A percentile compares a stretch with the other conserved stretches of the same genome.
These are phyloP conservation scores for Phytopythium chamaehyphon DNA, from an alignment of 352 stramenopile species.

Conservation along the genomic window DNA sequence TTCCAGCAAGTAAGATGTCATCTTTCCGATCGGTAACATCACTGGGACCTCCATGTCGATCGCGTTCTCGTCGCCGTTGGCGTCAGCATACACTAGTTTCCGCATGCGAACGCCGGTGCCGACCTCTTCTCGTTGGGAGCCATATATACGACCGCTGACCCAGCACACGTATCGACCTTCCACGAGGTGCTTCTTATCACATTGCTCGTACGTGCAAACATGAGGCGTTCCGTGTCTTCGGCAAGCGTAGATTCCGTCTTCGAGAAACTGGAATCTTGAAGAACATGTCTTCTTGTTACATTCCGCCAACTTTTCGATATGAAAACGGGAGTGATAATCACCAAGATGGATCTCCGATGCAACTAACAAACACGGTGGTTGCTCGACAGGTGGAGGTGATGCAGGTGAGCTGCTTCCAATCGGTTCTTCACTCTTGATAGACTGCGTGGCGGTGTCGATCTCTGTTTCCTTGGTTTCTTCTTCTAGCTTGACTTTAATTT, in stretches of 20 bases:
- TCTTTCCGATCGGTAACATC: conserved; percentile 55
- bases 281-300: conserved; percentile 36
- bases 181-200: conserved; percentile 47
- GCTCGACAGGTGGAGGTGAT: neutral
- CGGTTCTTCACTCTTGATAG: neutral
- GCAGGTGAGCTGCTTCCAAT: neutral
- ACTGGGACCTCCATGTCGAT: conserved; percentile 79
- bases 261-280: conserved; percentile 56
- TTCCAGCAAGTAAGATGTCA: conserved; percentile 60
- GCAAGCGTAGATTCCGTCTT: conserved; percentile 73
- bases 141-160: conserved; percentile 62
- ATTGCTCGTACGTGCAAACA: conserved; percentile 76
- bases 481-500: conserved; percentile 13
- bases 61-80: conserved; percentile 36
- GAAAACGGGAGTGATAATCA: conserved; percentile 51
- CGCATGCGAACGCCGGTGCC: conserved; percentile 62
- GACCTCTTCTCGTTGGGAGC: conserved; percentile 47
- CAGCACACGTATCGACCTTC: conserved; percentile 64
- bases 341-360: conserved; percentile 57
- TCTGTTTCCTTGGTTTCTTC: conserved; percentile 5
- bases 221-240: conserved; percentile 59
- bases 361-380: conserved; percentile 24
- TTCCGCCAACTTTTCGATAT: conserved; percentile 31
- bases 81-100: conserved; percentile 52
- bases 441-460: too few species aligned